Conservation (phyloP, 805 yeast genomes). For the Teunomyces lycoperdinae region DNA sequence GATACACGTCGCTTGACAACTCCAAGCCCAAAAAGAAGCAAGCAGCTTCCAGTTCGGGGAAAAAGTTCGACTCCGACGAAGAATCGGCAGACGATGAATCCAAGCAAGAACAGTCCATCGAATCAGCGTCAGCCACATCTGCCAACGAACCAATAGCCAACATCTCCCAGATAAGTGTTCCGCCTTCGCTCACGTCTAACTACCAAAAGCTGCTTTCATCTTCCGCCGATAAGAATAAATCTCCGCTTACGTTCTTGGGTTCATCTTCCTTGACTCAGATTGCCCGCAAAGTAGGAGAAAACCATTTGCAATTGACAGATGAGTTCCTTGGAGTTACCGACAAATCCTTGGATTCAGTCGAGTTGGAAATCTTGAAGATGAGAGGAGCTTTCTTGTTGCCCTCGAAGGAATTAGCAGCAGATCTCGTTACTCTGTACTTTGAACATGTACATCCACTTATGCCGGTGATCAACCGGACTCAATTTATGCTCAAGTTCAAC, state of each 20-base stretch:
- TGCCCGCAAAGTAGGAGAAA: conserved; percentile 45
- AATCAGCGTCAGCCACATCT: not conserved
- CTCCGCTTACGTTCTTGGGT: conserved; percentile 50
- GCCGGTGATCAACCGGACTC: conserved; percentile 64
- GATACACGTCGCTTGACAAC: conserved; percentile 18
- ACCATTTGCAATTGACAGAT: conserved; percentile 45
- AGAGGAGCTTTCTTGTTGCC: conserved; percentile 75
- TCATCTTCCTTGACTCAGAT: conserved; percentile 48
- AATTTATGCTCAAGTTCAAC: conserved; percentile 57
- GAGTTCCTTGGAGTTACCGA: conserved; percentile 37
- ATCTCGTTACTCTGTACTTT: conserved; percentile 60
- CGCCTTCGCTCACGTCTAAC: conserved; percentile 42
- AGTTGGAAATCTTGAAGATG: conserved; percentile 59
- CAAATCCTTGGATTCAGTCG: conserved; percentile 50
- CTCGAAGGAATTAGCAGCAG: conserved; percentile 52
- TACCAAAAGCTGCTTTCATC: conserved; percentile 23
- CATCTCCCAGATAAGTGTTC: conserved; percentile 40
- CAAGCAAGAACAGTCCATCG: not conserved
- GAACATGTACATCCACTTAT: conserved; percentile 61
- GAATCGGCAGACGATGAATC: conserved; percentile 2
- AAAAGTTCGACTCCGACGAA: conserved; percentile 1
- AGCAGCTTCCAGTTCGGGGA: not conserved
- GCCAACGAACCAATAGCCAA: conserved; percentile 38
- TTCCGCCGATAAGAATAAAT: conserved; percentile 33
- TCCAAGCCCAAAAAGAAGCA: conserved; percentile 14